phyloP scores from a whole-genome alignment of 2,329 filamentous ascomycete genomes.

The Fusarium buxicola region DNA sequence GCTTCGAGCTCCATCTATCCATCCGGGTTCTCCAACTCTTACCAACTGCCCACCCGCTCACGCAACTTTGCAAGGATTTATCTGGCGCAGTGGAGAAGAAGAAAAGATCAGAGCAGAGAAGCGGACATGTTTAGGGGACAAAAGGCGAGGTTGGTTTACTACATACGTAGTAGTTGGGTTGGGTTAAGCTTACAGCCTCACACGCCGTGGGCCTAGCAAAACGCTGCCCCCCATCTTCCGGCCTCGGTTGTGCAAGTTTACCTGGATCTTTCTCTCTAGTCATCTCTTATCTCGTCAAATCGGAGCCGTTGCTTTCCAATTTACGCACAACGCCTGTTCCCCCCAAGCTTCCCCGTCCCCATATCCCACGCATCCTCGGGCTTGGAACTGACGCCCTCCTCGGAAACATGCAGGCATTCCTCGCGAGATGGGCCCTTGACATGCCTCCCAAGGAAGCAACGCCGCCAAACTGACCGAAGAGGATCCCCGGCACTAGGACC shows the following conservation, averaged over 20 bases:
- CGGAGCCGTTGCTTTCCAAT: conserved; percentile 11
- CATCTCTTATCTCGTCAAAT: conserved; percentile 9
- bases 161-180: too few species aligned
- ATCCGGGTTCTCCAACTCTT: conserved; percentile 40
- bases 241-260: conserved; percentile 23
- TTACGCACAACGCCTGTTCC: not conserved
- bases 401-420: not conserved
- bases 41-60: conserved; percentile 14
- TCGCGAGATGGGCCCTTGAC: not conserved
- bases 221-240: conserved; percentile 13
- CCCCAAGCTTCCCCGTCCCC: not conserved
- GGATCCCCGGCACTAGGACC: not conserved
- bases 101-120: not conserved
- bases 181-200: not conserved
- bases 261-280: not conserved
- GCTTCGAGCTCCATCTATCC: conserved; percentile 24
- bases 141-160: conserved; percentile 1
- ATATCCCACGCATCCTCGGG: conserved; percentile 3
- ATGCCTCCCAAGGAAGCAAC: not conserved
- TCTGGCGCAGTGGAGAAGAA: conserved; percentile 9
- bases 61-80: not conserved
- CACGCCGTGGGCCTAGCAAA: not conserved
- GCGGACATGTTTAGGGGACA: not conserved
- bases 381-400: not conserved
- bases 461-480: not conserved